Percentiles rank a stretch among this genome's conserved stretches.
These are phyloP conservation scores for Claviceps maximensis DNA, from an alignment of 2,329 filamentous ascomycete species.

Conservation along the genomic window DNA sequence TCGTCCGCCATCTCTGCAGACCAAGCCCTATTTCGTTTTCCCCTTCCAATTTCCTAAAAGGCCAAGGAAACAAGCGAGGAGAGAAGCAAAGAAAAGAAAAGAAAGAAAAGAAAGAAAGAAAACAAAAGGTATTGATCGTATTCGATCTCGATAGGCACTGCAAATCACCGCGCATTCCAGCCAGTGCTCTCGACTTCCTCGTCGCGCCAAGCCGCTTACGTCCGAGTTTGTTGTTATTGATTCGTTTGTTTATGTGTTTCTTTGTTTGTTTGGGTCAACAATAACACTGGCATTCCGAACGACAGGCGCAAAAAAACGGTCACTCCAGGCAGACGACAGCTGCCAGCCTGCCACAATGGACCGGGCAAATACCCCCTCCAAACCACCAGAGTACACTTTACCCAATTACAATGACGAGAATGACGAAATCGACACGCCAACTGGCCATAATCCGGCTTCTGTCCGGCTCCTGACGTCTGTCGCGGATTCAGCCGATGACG, in stretches of 20 bases:
- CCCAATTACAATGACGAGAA: constrained; percentile 44
- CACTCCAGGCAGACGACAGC: background rate
- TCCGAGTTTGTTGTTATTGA: background rate
- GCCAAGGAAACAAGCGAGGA: too few species aligned
- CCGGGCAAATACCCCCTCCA: constrained; percentile 34
- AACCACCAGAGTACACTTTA: constrained; percentile 44
- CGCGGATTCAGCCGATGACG: constrained; percentile 38
- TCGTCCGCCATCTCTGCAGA: background rate
- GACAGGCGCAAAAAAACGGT: background rate
- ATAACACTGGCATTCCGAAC: constrained; percentile 16
- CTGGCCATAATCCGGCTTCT: constrained; percentile 35
- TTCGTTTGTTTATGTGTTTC: background rate
- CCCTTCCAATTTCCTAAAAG: too few species aligned
- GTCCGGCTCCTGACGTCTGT: constrained; percentile 50
- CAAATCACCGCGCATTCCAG: background rate
- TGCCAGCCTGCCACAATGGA: constrained; percentile 26
- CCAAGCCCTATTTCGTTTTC: background rate
- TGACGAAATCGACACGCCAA: constrained; percentile 34
- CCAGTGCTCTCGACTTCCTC: background rate
- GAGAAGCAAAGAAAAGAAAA: background rate
- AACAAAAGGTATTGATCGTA: background rate
- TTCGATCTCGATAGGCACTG: background rate
- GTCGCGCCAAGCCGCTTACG: background rate
- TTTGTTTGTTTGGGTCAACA: background rate
- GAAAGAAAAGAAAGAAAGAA: background rate